Evolutionary conservation across 2,329 filamentous ascomycete species (phyloP), one percentile per base, ranked within the genome.

Genomic region (Colletotrichum shisoi): DNA sequence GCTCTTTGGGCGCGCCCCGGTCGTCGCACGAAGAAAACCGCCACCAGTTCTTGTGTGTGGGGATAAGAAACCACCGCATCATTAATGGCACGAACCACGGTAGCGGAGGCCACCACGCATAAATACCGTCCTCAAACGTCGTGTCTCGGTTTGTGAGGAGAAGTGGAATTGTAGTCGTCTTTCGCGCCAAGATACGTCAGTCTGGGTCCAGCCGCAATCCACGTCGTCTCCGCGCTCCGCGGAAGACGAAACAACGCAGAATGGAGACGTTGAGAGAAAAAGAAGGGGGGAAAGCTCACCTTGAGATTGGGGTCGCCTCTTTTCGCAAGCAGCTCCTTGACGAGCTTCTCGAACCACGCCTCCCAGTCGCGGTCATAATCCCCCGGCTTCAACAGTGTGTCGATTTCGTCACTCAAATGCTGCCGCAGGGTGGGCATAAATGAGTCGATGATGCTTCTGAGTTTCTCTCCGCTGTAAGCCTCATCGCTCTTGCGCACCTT

Each of bases 401-500:
- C 71, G 49, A 82, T 78, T 69, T 83, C 80, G 7, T 79, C 75
- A 3, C 68, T 69, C 12, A 82, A 71, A 68, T 82, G 81, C 42
- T 72, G 58, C 44, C 70, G 69, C 61, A 82, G 69, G 4, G 69
- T 68, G 0, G 73, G 71, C 42, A 74, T 78, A 57, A 82, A 80
- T 1, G 48, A 64, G 71, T 80, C 77, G 53, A 81, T 74, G 21
- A 79, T 71, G 7, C 27, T 17, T 17, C 63, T 67, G 3, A 80
- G 63, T 56, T 71, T 76, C 1, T 66, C 48, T 0, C 77, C 79
- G 57, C 77, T 73, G 46, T 76, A 78, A 19, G 71, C 59, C 12
- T 75, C 73, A 37, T 73, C 71, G 7, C 69, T 72, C 12, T 65
- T 72, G 9, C 70, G 72, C 2, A 78, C 72, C 11, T 66, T 72